Conservation (phyloP, 805 yeast species). For the Suhomyces tanzawaensis region DNA sequence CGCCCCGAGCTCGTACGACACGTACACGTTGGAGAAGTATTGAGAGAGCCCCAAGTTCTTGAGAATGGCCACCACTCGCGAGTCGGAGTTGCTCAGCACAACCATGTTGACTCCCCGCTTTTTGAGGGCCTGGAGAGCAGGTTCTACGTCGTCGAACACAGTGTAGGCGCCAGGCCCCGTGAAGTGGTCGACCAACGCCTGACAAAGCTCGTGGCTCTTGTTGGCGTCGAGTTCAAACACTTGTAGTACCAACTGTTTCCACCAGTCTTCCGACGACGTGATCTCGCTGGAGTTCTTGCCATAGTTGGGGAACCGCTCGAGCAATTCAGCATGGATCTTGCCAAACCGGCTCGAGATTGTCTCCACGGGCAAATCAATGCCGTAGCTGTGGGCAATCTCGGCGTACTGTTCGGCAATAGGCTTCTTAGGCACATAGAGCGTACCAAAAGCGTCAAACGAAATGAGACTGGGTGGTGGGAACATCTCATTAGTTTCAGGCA, state of each 20-base stretch:
- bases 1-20: conserved; percentile 57
- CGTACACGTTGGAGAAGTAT: conserved; percentile 43
- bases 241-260: conserved; percentile 50
- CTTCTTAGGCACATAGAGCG: conserved; percentile 55
- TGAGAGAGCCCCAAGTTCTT: conserved; percentile 43
- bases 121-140: conserved; percentile 36
- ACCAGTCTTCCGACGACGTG: conserved; percentile 46
- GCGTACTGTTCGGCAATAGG: conserved; percentile 57
- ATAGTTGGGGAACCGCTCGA: conserved; percentile 53
- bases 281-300: conserved; percentile 44
- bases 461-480: conserved; percentile 45
- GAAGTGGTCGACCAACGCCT: conserved; percentile 47
- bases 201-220: conserved; percentile 37
- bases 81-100: conserved; percentile 63
- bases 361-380: conserved; percentile 31
- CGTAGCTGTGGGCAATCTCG: conserved; percentile 45
- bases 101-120: conserved; percentile 36
- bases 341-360: conserved; percentile 26
- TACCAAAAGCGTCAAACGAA: conserved; percentile 68
- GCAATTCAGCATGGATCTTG: conserved; percentile 33
- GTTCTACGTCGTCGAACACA: conserved; percentile 52
- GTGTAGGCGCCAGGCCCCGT: conserved; percentile 51
- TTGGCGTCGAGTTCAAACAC: conserved; percentile 38
- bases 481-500: conserved; percentile 23
- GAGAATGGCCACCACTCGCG: conserved; percentile 45